A percentile compares a stretch with the other conserved stretches of the same genome.
These are phyloP conservation scores for Cylindrodendrum hubeiense DNA, from an alignment of 2,329 filamentous ascomycete genomes.

Conservation along the genomic window DNA sequence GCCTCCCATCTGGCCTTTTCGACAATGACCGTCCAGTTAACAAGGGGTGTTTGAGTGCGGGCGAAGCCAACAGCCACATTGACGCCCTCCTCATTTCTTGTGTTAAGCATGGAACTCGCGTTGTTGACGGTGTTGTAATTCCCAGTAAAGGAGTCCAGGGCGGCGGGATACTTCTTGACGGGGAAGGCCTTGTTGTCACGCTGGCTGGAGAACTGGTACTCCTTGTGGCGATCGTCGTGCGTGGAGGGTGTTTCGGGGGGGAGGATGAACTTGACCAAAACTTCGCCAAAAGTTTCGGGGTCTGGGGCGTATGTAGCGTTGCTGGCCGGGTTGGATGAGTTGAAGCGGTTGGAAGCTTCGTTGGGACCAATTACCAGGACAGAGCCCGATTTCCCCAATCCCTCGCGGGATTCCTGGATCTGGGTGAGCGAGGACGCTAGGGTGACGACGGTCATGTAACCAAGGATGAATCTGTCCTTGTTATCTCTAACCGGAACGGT, in stretches of 20 bases:
- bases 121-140: slow-evolving; percentile 69
- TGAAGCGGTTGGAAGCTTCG: slow-evolving; percentile 75
- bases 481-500: slow-evolving; percentile 82
- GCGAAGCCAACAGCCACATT: slow-evolving; percentile 86
- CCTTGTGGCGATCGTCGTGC: slow-evolving; percentile 61
- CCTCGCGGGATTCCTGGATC: slow-evolving; percentile 74
- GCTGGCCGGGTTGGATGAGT: slow-evolving; percentile 56
- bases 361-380: slow-evolving; percentile 79
- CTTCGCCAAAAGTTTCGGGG: slow-evolving; percentile 53
- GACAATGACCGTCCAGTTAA: slow-evolving; percentile 86
- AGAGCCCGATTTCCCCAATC: slow-evolving; percentile 76
- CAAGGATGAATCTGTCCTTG: slow-evolving; percentile 73
- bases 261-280: slow-evolving; percentile 70
- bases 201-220: slow-evolving; percentile 49
- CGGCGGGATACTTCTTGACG: slow-evolving; percentile 72
- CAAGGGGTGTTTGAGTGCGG: slow-evolving; percentile 73
- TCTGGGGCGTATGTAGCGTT: slow-evolving; percentile 59
- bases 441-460: slow-evolving; percentile 86
- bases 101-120: slow-evolving; percentile 76
- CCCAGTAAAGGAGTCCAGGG: slow-evolving; percentile 69
- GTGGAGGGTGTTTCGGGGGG: slow-evolving; percentile 60
- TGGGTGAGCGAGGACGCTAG: slow-evolving; percentile 74
- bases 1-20: slow-evolving; percentile 83
- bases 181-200: slow-evolving; percentile 65
- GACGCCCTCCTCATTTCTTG: slow-evolving; percentile 77